These are phyloP conservation scores for Lachnellula cervina DNA, from an alignment of 2,329 filamentous ascomycete genomes.

Conservation along the genomic window DNA sequence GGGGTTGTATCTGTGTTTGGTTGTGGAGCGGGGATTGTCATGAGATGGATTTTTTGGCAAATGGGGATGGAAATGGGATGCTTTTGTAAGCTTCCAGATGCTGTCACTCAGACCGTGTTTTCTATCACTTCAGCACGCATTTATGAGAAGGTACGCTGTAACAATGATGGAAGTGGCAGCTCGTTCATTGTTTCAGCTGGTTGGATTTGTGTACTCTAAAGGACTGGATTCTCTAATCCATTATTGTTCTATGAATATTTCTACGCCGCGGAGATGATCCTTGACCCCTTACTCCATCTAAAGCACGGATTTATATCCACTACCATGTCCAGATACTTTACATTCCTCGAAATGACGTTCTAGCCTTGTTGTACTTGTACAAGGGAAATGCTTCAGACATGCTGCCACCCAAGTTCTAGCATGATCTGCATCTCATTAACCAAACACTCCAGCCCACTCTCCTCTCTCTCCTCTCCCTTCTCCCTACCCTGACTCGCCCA, in stretches of 20 bases:
- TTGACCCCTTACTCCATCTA: no score
- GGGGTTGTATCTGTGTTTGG: not conserved
- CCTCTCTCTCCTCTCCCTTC: conserved; percentile 31
- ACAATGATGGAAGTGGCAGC: no score
- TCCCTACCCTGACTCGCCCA: conserved; percentile 31
- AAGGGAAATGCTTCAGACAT: conserved; percentile 30
- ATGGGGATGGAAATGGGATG: not conserved
- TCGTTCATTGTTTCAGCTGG: no score
- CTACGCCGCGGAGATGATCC: no score
- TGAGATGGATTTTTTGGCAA: not conserved
- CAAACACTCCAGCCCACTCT: conserved; percentile 48
- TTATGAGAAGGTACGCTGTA: no score
- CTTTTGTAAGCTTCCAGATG: not conserved
- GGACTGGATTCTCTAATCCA: no score
- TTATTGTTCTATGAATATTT: no score
- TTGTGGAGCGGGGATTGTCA: not conserved
- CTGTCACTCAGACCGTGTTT: not conserved
- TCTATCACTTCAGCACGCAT: not conserved
- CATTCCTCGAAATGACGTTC: not conserved
- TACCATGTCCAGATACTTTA: not conserved
- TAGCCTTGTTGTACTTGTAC: not conserved
- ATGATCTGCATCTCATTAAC: conserved; percentile 60
- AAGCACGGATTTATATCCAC: not conserved
- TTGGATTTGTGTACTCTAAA: no score
- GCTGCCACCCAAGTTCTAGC: conserved; percentile 53